Percentiles rank a stretch among this genome's conserved stretches.
Conservation (phyloP, 2,329 filamentous ascomycete species). For the Ophiocordyceps sinensis region DNA sequence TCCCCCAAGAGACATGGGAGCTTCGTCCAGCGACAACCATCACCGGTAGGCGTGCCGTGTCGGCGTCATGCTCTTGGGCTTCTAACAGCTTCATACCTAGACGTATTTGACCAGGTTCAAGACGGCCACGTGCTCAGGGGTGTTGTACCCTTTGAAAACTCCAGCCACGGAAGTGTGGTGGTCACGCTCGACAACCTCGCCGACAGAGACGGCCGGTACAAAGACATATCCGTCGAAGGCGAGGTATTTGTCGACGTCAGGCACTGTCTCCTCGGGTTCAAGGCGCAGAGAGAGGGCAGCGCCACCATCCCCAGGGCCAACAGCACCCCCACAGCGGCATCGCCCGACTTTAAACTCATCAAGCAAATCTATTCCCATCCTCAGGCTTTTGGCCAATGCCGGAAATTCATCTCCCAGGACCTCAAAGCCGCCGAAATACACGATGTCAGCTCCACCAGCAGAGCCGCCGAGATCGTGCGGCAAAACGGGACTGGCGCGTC, state of each 20-base stretch:
- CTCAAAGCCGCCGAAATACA: constrained; percentile 64
- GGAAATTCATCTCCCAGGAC: constrained; percentile 53
- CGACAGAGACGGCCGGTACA: constrained; percentile 50
- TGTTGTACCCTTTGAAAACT: constrained; percentile 92
- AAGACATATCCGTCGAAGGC: constrained; percentile 59
- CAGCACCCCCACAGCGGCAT: constrained; percentile 4
- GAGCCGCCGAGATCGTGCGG: constrained; percentile 63
- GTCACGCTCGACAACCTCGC: constrained; percentile 82
- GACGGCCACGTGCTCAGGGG: constrained; percentile 49
- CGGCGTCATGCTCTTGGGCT: neutral
- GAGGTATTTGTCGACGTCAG: constrained; percentile 81
- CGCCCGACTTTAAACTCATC: constrained; percentile 41
- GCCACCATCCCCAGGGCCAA: neutral
- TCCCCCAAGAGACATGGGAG: constrained; percentile 31
- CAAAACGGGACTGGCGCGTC: constrained; percentile 42
- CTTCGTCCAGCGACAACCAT: constrained; percentile 38
- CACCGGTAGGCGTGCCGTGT: constrained; percentile 19
- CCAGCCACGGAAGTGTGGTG: constrained; percentile 82
- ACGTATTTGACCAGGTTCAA: constrained; percentile 72
- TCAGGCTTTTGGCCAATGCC: constrained; percentile 90
- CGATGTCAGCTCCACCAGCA: constrained; percentile 75
- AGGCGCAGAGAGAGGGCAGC: constrained; percentile 6
- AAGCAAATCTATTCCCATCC: constrained; percentile 80
- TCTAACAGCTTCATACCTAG: constrained; percentile 21
- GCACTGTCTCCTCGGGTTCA: constrained; percentile 64